Percentiles rank a stretch among this genome's conserved stretches.
Conservation (phyloP, 2,329 filamentous ascomycete genomes). For the Trichoderma breve region DNA sequence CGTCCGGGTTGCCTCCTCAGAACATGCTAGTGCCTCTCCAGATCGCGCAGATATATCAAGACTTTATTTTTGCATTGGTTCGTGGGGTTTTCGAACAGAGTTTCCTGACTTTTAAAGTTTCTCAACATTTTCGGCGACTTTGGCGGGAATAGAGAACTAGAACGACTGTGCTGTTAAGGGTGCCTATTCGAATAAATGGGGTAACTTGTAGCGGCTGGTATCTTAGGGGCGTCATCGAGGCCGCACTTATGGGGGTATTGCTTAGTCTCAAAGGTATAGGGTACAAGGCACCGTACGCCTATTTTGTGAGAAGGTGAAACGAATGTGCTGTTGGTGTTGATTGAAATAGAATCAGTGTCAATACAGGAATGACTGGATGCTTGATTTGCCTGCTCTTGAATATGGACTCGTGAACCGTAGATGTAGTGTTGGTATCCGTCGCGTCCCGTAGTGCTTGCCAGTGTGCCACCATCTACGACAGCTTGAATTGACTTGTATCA, state of each 20-base stretch:
- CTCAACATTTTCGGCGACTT: background rate
- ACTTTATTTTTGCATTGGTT: background rate
- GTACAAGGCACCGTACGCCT: background rate
- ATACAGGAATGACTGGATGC: background rate
- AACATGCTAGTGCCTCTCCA: background rate
- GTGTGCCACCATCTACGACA: background rate
- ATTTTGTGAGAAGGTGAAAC: constrained; percentile 49
- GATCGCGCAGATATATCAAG: background rate
- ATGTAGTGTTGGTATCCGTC: background rate
- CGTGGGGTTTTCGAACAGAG: background rate
- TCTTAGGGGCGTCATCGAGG: background rate
- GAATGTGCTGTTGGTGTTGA: constrained; percentile 44
- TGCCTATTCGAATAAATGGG: background rate
- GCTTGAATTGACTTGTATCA: background rate
- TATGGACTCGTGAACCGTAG: background rate
- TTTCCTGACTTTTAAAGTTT: background rate
- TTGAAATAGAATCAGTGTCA: background rate
- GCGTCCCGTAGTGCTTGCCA: background rate
- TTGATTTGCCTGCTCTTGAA: background rate
- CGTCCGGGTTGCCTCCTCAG: background rate
- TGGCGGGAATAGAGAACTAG: background rate
- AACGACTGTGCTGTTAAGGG: background rate
- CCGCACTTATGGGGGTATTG: background rate
- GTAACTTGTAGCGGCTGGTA: background rate
- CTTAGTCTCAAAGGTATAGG: background rate